Base-by-base conservation (phyloP, 2,329 filamentous ascomycete genomes). In the Colletotrichum sp. region DNA sequence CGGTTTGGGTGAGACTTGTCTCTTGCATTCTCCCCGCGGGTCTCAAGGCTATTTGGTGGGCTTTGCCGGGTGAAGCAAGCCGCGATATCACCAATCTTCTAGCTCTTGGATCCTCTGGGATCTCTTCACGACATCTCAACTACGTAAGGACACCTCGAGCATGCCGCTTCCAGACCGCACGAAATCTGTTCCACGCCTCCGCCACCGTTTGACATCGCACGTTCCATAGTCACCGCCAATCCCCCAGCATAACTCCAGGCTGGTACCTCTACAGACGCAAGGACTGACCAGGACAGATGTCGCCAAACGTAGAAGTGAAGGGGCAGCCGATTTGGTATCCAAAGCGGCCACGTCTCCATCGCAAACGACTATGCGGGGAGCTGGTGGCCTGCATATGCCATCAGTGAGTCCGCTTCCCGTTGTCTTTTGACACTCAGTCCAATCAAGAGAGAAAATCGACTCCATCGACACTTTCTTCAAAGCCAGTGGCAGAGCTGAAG, bases 1-100 rank as follows among this genome's bases (percentile, higher is more conserved):
- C 44, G 11, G 0, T 22, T 0, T 52, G 0, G 12, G 44, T 52
- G 44, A 8, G 6, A 52, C 6, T 52, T 52, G n/a, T 52, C 12
- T 8, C 44, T 0, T 0, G 44, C 44, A 13, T 52, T 52, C 44
- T 22, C 5, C 3, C 4, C 3, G 12, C 11, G 0, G 4, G 44
- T 22, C n/a, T 52, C 44, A 52, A 13, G 44, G 11, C 5, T 22
- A 52, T 52, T 22, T 52, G 44, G n/a, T 8, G 11, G 44, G n/a
- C 44, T 52, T 52, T 22, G 44, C 44, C 44, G 8, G 44, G 44
- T 22, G 11, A 52, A 22, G 19, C 44, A 4, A 52, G 44, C 44
- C 44, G 44, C 11, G n/a, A 52, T n/a, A 52, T 22, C n/a, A 0
- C 11, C n/a, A 48, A 48, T n/a, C 19, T 48, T 22, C 8, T 7